These are phyloP conservation scores for Chenopodium formosanum DNA, from an alignment of 148 eudicot species.

Conservation along the genomic window DNA sequence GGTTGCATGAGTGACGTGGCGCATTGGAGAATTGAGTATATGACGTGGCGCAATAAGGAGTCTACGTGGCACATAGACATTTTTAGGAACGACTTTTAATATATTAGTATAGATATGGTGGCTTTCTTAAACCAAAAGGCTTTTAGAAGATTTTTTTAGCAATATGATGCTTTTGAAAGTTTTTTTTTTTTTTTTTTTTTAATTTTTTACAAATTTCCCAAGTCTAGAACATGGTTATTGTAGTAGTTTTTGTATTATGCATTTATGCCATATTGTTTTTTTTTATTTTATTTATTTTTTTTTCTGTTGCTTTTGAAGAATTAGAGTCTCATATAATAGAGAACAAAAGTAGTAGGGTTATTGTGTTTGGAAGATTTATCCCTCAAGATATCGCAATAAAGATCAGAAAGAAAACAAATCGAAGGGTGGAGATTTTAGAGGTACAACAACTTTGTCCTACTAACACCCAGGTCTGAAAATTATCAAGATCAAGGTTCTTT, in stretches of 20 bases:
- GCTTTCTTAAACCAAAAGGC: too few species aligned
- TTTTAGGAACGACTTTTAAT: too few species aligned
- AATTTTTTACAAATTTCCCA: too few species aligned
- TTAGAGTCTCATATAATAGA: slow-evolving; percentile 33
- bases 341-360: slow-evolving; percentile 25
- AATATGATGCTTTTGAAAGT: too few species aligned
- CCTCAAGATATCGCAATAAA: slow-evolving; percentile 42
- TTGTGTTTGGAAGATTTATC: slow-evolving; percentile 26
- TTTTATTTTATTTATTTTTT: neutral
- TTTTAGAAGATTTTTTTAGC: too few species aligned
- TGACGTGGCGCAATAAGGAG: too few species aligned
- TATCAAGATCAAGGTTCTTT: neutral
- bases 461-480: neutral
- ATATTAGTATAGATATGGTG: too few species aligned
- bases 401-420: slow-evolving; percentile 38
- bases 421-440: slow-evolving; percentile 36
- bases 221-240: too few species aligned
- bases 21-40: too few species aligned
- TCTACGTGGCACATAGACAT: too few species aligned
- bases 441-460: slow-evolving; percentile 17
- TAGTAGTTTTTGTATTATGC: neutral
- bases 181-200: too few species aligned
- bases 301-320: slow-evolving; percentile 16
- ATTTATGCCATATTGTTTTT: neutral
- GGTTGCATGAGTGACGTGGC: too few species aligned